Base-by-base conservation (phyloP, 1,284 basidiomycete species). In the Schizophyllum amplum region DNA sequence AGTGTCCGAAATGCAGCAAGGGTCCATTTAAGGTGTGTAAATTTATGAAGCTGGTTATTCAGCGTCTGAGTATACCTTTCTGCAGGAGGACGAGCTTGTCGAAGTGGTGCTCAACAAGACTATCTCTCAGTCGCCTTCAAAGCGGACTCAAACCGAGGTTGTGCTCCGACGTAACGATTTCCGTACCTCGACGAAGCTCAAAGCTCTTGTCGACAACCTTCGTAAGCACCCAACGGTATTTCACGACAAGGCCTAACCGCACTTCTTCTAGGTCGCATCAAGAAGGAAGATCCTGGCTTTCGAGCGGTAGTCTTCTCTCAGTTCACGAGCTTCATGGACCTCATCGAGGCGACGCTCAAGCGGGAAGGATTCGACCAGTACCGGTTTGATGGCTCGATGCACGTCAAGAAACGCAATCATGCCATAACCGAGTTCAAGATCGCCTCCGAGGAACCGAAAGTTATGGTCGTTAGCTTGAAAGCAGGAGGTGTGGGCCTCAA, bases 401-500 rank as follows among this genome's bases (percentile, higher is more conserved):
- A 89, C 63, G 80, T 97, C 62, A 90, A 88, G 69, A 89, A 90
- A 67, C 82, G 94, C 49, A 86, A 82, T 42, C 79, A 78, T 4
- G 86, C 92, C 0, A 79, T 99, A 53, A 75, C 83, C 62, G 82
- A 82, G 60, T 95, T 94, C 75, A 89, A 84, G 64, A 71, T 78
- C 26, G 72, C 80, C 2, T 84, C 82, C 1, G 74, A 79, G 47
- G 84, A 83, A 61, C 84, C 90, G 0, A 86, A 90, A 64, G 79
- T 99, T 11, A 72, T 98, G 51, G 82, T 98, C 52, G 82, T 98
- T 58, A 95, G 92, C 65, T 73, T 98, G 66, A 94, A 94, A 68
- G 96, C 95, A 0, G 95, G 95, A 21, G 95, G 96, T 11, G 94
- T 98, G 4, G 95, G 95, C 9, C 69, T 94, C 57, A 94, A 94